Base-by-base conservation (phyloP, 495 filamentous ascomycete species). In the Trichoderma reesei region DNA sequence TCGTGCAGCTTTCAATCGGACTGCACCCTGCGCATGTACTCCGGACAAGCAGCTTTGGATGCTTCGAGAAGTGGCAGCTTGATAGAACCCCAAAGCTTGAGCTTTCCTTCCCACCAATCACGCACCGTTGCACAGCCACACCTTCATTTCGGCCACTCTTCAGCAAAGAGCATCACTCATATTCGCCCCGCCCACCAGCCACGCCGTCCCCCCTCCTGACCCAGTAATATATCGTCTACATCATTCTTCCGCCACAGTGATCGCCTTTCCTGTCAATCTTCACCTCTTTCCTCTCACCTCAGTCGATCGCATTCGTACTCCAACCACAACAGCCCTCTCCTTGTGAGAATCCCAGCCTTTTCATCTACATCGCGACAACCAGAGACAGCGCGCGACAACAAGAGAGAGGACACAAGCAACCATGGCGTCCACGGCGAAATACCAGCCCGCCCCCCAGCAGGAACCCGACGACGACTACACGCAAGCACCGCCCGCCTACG, bases 401-500 rank as follows among this genome's bases (percentile, higher is more conserved):
- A 62, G n/a, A 38, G 10, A 62, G 37, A 39, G 13, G 11, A 44
- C 10, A 13, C 13, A 14, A 9, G 16, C 41, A 44, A 44, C 63
- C 42, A 91, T 90, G 88, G 81, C 87, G 64, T 77, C 81, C 56
- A 89, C 85, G 64, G 78, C 85, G 34, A 88, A 88, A 75, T 91
- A 91, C 70, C 78, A 85, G 63, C 78, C 82, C 18, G 88, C 88
- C 68, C 81, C 88, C 39, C 87, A 89, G 78, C 84, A 88, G 66
- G 88, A 91, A 75, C 89, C 88, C 38, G 88, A 90, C 62, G 66
- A 75, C 66, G 70, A 74, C 66, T 97, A 90, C 82, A 83, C 88
- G 60, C 91, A 94, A 72, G 81, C 92, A 67, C 94, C 94, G 67
- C 94, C 94, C 6, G 87, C 87, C 18, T 93, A 93, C 78, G 83